These are phyloP conservation scores for Corchorus capsularis DNA, from an alignment of 345 rosid species.

Conservation along the genomic window DNA sequence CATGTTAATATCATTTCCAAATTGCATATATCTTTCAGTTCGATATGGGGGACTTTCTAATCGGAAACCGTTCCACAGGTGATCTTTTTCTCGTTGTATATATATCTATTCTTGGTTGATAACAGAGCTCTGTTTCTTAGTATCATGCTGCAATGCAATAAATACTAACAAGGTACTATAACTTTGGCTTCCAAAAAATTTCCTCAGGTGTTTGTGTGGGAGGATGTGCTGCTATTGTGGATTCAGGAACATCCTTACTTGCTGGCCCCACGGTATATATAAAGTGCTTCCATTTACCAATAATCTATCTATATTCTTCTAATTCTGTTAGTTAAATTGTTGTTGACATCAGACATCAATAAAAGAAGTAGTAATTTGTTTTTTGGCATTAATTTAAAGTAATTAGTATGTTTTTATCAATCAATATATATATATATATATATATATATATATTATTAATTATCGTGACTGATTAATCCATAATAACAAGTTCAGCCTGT, in stretches of 20 bases:
- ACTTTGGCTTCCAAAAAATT: not conserved
- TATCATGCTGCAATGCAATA: not conserved
- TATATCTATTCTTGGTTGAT: not conserved
- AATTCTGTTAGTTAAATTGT: not conserved
- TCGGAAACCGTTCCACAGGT: conserved; percentile 68
- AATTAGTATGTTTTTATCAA: too few relatives aligned
- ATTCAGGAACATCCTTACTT: conserved; percentile 79
- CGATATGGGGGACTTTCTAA: conserved; percentile 65
- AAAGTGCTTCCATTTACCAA: not conserved
- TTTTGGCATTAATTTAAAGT: too few relatives aligned
- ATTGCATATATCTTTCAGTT: conserved; percentile 42
- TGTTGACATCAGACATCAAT: too few relatives aligned
- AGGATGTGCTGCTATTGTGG: conserved; percentile 76
- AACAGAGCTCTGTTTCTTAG: not conserved
- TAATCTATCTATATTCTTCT: not conserved
- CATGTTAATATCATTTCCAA: not conserved
- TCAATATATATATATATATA: too few relatives aligned
- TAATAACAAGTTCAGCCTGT: conserved; percentile 42
- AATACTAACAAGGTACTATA: too few relatives aligned
- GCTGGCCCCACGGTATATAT: conserved; percentile 74
- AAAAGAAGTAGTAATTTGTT: too few relatives aligned
- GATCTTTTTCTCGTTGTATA: not conserved
- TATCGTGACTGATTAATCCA: not conserved
- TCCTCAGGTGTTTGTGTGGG: conserved; percentile 51
- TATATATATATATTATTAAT: too few relatives aligned